These are phyloP conservation scores for Alternaria ethzedia DNA, from an alignment of 2,329 filamentous ascomycete genomes.

Conservation along the genomic window DNA sequence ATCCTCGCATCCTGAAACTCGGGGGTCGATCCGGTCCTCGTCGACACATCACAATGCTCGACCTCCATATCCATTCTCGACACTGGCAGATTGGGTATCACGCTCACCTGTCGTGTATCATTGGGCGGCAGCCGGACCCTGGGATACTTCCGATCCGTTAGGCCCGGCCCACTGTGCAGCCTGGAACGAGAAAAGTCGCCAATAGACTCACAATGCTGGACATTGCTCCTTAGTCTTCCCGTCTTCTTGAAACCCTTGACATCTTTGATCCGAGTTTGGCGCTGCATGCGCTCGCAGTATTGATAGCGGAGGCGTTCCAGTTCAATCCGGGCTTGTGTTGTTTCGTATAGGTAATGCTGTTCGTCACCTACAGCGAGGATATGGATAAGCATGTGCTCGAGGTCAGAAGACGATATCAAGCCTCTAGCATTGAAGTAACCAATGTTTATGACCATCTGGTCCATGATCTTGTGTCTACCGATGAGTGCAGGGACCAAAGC, in stretches of 20 bases:
- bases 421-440: background rate
- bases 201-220: background rate
- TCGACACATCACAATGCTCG: background rate
- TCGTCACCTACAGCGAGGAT: conserved; percentile 1
- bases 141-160: background rate
- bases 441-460: conserved; percentile 9
- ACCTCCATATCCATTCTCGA: background rate
- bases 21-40: background rate
- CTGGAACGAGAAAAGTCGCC: background rate
- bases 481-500: conserved; percentile 2
- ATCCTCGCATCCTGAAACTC: background rate
- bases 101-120: background rate
- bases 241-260: background rate
- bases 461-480: background rate
- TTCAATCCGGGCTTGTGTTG: background rate
- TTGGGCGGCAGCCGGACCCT: background rate
- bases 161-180: background rate
- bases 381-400: conserved; percentile 5
- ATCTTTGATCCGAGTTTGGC: background rate
- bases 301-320: background rate
- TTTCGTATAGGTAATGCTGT: background rate
- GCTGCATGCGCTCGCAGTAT: background rate
- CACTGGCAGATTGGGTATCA: background rate
- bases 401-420: background rate
- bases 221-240: background rate